These are phyloP conservation scores for Pyrus pyrifolia DNA, from an alignment of 306 rosid genomes.

Conservation along the genomic window DNA sequence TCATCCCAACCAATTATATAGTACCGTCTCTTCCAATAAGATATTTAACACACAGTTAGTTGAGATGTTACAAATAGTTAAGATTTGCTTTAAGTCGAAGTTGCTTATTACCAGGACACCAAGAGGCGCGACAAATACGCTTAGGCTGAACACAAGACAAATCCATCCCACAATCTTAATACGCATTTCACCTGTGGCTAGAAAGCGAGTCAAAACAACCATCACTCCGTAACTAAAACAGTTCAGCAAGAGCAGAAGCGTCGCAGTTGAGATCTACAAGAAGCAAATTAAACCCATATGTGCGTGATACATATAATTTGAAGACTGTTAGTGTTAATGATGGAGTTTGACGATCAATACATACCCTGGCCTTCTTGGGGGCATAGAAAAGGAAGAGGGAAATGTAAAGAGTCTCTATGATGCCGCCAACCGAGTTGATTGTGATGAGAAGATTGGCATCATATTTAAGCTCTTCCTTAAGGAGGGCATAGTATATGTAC, in stretches of 20 bases:
- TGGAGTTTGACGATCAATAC: neutral
- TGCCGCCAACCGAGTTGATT: conserved; percentile 72
- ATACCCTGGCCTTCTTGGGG: conserved; percentile 60
- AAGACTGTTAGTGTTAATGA: neutral
- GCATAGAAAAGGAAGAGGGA: conserved; percentile 55
- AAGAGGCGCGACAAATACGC: conserved; percentile 90
- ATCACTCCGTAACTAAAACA: conserved; percentile 67
- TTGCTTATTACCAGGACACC: conserved; percentile 47
- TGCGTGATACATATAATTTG: neutral
- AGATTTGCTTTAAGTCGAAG: neutral
- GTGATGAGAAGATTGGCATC: conserved; percentile 70
- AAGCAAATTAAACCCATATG: neutral
- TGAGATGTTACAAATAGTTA: neutral
- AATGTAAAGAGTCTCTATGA: conserved; percentile 59
- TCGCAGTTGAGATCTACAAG: conserved; percentile 51
- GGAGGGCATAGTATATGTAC: conserved; percentile 80
- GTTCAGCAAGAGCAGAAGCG: conserved; percentile 54
- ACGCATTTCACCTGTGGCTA: conserved; percentile 52
- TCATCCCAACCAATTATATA: no score
- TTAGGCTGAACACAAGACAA: conserved; percentile 66
- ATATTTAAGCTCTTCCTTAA: conserved; percentile 49
- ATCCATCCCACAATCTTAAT: conserved; percentile 75
- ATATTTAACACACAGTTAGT: neutral
- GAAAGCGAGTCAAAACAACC: conserved; percentile 54
- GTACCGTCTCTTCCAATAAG: neutral